Evolutionary conservation across 2,329 filamentous ascomycete genomes (phyloP).

Genomic region (Diaporthe vexans): DNA sequence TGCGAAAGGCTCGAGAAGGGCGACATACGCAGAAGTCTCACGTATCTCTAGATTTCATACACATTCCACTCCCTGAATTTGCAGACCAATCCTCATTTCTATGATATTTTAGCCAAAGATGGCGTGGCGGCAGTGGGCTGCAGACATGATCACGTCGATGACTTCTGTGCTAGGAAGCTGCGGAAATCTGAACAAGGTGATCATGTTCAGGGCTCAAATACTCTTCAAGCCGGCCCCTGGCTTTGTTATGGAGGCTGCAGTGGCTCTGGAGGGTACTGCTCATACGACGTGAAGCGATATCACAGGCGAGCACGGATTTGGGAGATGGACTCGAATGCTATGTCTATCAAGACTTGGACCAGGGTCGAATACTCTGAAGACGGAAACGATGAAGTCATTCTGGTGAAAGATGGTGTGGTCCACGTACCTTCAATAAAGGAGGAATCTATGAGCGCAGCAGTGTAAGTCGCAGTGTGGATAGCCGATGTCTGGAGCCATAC

Average conservation of each 20-base stretch:
- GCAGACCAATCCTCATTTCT: slow-evolving; percentile 50
- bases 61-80: slow-evolving; percentile 50
- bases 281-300: slow-evolving; percentile 48
- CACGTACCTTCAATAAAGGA: not conserved
- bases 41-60: slow-evolving; percentile 48
- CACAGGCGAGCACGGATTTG: slow-evolving; percentile 49
- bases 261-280: slow-evolving; percentile 50
- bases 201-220: too few species aligned
- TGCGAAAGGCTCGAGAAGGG: slow-evolving; percentile 44
- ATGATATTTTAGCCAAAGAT: slow-evolving; percentile 48
- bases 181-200: slow-evolving; percentile 27
- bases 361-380: slow-evolving; percentile 49
- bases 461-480: not conserved
- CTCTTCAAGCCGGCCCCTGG: slow-evolving; percentile 47
- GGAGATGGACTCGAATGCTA: slow-evolving; percentile 47
- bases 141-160: slow-evolving; percentile 52
- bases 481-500: not conserved
- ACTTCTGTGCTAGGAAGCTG: slow-evolving; percentile 50
- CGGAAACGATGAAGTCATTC: slow-evolving; percentile 51
- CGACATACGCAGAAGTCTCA: slow-evolving; percentile 42
- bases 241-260: slow-evolving; percentile 49
- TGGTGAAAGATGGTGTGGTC: slow-evolving; percentile 46
- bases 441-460: not conserved
- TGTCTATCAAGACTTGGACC: slow-evolving; percentile 49
- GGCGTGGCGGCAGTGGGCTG: slow-evolving; percentile 49